Evolutionary conservation across 1,139 yeast species (phyloP).

Genomic region (Wickerhamiella infanticola): DNA sequence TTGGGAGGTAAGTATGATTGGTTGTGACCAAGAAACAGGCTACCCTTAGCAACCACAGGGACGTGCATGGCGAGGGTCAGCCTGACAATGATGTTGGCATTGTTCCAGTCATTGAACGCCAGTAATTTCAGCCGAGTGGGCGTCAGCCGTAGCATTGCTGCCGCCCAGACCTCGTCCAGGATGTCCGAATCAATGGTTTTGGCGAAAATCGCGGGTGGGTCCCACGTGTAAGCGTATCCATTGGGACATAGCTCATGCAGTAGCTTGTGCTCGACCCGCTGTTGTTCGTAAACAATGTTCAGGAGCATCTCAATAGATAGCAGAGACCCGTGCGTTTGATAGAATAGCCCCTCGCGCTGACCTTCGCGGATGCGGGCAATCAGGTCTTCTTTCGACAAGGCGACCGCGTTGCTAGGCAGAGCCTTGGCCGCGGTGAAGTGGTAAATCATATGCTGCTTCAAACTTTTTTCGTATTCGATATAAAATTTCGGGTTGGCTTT

Average conservation of each 20-base stretch:
- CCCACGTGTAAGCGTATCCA: conserved; percentile 13
- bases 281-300: conserved; percentile 7
- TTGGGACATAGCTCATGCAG: conserved; percentile 4
- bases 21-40: conserved; percentile 2
- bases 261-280: conserved; percentile 8
- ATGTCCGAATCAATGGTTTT: conserved; percentile 5
- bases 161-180: conserved; percentile 10
- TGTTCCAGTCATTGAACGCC: conserved; percentile 11
- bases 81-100: conserved; percentile 2
- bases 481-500: background rate
- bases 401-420: conserved; percentile 4
- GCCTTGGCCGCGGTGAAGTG: conserved; percentile 2
- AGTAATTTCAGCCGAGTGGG: conserved; percentile 1
- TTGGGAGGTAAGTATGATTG: background rate
- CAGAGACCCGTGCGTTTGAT: background rate
- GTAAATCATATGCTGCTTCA: conserved; percentile 7
- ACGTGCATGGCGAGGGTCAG: conserved; percentile 2
- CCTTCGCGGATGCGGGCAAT: background rate
- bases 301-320: conserved; percentile 8
- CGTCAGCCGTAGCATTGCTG: conserved; percentile 4
- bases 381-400: background rate
- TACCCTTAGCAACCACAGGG: conserved; percentile 5
- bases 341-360: background rate
- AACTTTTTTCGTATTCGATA: conserved; percentile 1
- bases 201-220: conserved; percentile 14